phyloP scores from a whole-genome alignment of 495 filamentous ascomycete genomes.

The Xylaria palmicola region DNA sequence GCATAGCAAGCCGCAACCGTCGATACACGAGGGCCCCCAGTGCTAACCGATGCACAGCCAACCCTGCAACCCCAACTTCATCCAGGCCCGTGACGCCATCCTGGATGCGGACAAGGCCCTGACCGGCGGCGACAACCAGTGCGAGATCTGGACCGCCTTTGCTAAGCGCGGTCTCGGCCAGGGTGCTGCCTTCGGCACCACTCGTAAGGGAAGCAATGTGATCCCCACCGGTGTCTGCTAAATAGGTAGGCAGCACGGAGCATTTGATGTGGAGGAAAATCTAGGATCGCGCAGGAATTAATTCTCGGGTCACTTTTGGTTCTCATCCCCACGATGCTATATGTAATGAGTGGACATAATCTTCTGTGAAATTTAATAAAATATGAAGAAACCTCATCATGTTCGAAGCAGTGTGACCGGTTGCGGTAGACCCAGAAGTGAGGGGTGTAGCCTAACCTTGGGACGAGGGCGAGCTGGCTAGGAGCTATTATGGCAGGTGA shows the following conservation, averaged over 20 bases:
- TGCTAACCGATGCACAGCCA: constrained; percentile 28
- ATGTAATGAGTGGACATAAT: background rate
- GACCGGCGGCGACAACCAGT: constrained; percentile 51
- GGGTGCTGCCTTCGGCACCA: constrained; percentile 28
- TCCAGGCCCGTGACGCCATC: constrained; percentile 51
- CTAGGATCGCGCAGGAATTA: background rate
- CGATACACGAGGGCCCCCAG: background rate
- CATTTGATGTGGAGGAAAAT: constrained; percentile 9
- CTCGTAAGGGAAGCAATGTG: constrained; percentile 25
- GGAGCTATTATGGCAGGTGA: background rate
- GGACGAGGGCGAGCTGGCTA: background rate
- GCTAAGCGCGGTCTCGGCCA: constrained; percentile 51
- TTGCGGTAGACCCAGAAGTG: no score
- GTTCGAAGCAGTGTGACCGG: no score
- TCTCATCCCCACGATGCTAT: background rate
- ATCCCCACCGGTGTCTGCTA: constrained; percentile 33
- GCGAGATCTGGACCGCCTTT: constrained; percentile 53
- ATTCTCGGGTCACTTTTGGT: background rate
- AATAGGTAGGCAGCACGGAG: constrained; percentile 15
- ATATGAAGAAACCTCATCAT: background rate
- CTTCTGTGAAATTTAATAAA: background rate
- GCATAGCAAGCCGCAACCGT: background rate
- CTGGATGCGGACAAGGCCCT: constrained; percentile 50
- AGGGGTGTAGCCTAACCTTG: no score
- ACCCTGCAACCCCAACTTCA: constrained; percentile 53